Evolutionary conservation across 1,139 yeast species (phyloP).

Genomic region (Yamadazyma blattariae): DNA sequence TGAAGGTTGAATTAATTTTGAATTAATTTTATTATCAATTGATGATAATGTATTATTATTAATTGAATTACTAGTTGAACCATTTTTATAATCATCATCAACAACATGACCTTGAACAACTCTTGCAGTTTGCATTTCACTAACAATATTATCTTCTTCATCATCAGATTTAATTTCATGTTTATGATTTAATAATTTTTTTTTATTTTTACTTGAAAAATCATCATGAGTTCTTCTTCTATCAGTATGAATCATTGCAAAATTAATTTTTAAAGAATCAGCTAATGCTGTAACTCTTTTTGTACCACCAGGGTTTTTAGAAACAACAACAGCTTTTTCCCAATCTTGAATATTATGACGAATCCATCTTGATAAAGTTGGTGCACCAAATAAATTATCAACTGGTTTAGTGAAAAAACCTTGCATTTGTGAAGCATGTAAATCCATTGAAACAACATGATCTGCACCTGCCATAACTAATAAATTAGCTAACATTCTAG

Average conservation of each 20-base stretch:
- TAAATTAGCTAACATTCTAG: slow-evolving; percentile 96
- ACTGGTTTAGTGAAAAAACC: slow-evolving; percentile 98
- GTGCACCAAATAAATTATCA: slow-evolving; percentile 94
- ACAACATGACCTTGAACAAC: slow-evolving; percentile 97
- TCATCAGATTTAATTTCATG: slow-evolving; percentile 18
- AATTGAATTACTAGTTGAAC: neutral
- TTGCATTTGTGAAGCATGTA: slow-evolving; percentile 99
- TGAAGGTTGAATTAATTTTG: slow-evolving; percentile 13
- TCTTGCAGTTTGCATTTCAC: slow-evolving; percentile 93
- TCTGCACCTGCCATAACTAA: slow-evolving; percentile 99
- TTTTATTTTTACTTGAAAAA: slow-evolving; percentile 40
- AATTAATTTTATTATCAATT: slow-evolving; percentile 10
- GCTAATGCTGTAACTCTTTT: slow-evolving; percentile 97
- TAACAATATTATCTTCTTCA: slow-evolving; percentile 65
- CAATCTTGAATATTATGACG: slow-evolving; percentile 84
- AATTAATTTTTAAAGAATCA: slow-evolving; percentile 89
- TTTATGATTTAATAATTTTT: slow-evolving; percentile 31
- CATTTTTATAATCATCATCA: slow-evolving; percentile 62
- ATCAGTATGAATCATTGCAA: slow-evolving; percentile 99
- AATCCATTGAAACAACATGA: slow-evolving; percentile 96
- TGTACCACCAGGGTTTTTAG: slow-evolving; percentile 98
- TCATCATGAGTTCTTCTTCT: slow-evolving; percentile 85
- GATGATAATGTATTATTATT: neutral
- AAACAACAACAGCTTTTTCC: slow-evolving; percentile 79
- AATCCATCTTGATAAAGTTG: slow-evolving; percentile 95